These are phyloP conservation scores for Sporothrix luriei DNA, from an alignment of 2,329 filamentous ascomycete genomes.

Conservation along the genomic window DNA sequence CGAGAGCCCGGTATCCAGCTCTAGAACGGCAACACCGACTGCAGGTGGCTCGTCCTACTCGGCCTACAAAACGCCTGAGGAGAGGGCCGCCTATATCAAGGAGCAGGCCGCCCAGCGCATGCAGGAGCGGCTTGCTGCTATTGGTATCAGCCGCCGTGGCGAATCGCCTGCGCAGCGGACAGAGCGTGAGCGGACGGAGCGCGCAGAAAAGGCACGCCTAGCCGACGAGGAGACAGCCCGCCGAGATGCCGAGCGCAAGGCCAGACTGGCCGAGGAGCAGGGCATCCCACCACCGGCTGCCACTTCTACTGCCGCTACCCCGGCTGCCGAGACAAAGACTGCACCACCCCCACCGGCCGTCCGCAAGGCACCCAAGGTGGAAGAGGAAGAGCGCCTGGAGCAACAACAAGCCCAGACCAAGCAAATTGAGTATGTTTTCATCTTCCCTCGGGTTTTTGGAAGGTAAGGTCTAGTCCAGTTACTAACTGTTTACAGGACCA, in stretches of 20 bases:
- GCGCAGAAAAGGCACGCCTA: slow-evolving; percentile 81
- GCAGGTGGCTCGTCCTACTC: slow-evolving; percentile 74
- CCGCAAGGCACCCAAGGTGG: slow-evolving; percentile 52
- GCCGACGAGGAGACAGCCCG: slow-evolving; percentile 93
- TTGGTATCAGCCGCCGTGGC: slow-evolving; percentile 85
- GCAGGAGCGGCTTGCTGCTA: slow-evolving; percentile 89
- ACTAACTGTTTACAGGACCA: slow-evolving; percentile 58
- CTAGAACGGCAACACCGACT: slow-evolving; percentile 55
- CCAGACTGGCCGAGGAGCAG: slow-evolving; percentile 78
- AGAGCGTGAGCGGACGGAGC: slow-evolving; percentile 84
- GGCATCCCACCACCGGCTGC: slow-evolving; percentile 61
- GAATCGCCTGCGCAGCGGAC: slow-evolving; percentile 82
- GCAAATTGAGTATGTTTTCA: slow-evolving; percentile 75
- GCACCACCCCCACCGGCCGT: slow-evolving; percentile 66
- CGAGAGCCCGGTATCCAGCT: slow-evolving; percentile 30
- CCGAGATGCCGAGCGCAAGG: slow-evolving; percentile 83
- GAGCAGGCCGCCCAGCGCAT: slow-evolving; percentile 96
- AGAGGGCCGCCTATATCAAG: slow-evolving; percentile 93
- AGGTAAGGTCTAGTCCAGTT: not conserved
- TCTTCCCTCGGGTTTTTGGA: slow-evolving; percentile 34
- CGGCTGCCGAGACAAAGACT: slow-evolving; percentile 57
- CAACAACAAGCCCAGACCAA: slow-evolving; percentile 72
- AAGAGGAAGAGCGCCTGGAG: slow-evolving; percentile 68
- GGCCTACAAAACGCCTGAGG: slow-evolving; percentile 86
- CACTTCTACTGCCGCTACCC: slow-evolving; percentile 39